Conservation (phyloP, 208 protist genomes). For the Trypanosomatidae sp. region DNA sequence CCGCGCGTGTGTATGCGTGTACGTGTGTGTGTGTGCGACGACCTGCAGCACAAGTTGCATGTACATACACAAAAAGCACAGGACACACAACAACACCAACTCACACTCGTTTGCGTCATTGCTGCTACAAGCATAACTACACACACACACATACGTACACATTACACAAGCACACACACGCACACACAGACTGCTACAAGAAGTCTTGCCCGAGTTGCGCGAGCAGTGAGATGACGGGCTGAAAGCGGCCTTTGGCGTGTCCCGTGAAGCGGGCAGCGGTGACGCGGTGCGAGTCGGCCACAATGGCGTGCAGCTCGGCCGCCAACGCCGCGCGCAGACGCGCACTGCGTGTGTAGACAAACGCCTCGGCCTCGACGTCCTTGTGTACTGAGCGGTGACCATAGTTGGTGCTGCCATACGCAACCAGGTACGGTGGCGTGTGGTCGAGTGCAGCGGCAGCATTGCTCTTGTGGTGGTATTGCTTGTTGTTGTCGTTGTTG, state of each 20-base stretch:
- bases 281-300: constrained; percentile 30
- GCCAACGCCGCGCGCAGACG: constrained; percentile 31
- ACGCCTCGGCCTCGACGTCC: constrained; percentile 66
- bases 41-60: too few species aligned
- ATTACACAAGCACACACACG: constrained; percentile 1
- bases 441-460: neutral
- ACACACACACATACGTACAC: neutral
- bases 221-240: constrained; percentile 58
- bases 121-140: neutral
- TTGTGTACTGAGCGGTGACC: constrained; percentile 73
- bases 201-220: constrained; percentile 64
- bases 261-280: constrained; percentile 35
- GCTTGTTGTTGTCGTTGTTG: neutral
- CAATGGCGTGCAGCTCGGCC: constrained; percentile 42
- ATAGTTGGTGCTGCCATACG: constrained; percentile 84
- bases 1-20: neutral
- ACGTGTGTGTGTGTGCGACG: neutral
- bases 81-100: too few species aligned
- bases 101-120: too few species aligned
- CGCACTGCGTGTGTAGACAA: constrained; percentile 43
- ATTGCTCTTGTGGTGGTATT: neutral
- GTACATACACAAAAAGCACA: too few species aligned
- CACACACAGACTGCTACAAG: constrained; percentile 14
- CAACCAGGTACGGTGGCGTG: constrained; percentile 39
- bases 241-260: constrained; percentile 40